Base-by-base conservation (phyloP, 192 early-diverging fungal genomes). In the Radiomyces spectabilis region DNA sequence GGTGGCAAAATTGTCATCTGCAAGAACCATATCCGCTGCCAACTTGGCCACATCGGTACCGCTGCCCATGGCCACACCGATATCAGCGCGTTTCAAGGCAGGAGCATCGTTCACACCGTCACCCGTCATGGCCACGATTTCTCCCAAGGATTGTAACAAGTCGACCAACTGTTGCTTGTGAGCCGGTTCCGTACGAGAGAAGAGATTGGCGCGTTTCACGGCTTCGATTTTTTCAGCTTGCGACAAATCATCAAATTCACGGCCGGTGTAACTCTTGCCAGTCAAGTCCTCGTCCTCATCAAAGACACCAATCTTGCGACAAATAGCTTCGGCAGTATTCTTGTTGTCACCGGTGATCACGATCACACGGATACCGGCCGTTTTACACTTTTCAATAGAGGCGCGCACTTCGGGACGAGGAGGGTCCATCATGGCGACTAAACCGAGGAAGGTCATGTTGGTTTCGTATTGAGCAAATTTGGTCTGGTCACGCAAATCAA, bases 21-120 rank as follows among this genome's bases (percentile, higher is more conserved):
- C 64, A 26, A 99, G 76, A 21, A 98, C 89, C 94, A 99, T 98
- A 69, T 98, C 97, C 37, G 89, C 87, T 5, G 97, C 97, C 24
- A 95, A 74, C 77, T 97, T 98, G 43, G 97, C 94, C 41, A 99
- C 95, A 68, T 98, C 97, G 0, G 97, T 96, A 60, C 97, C 97
- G 12, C 81, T 78, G 22, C 97, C 97, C 95, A 99, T 99, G 6
- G 97, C 94, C 51, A 99, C 80, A 67, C 97, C 97, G 76, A 99
- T 98, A 69, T 99, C 94, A 31, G 97, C 97, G 69, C 87, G 88
- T 71, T 95, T 96, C 39, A 99, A 72, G 25, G 97, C 95, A 15
- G 95, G 92, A 25, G 95, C 95, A 65, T 99, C 95, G 65, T 98
- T 99, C 38, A 99, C 94, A 76, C 97, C 95, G 63, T 99, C 97